A percentile compares a stretch with the other conserved stretches of the same genome.
Conservation (phyloP, 148 eudicot genomes). For the Chenopodium berlandieri region DNA sequence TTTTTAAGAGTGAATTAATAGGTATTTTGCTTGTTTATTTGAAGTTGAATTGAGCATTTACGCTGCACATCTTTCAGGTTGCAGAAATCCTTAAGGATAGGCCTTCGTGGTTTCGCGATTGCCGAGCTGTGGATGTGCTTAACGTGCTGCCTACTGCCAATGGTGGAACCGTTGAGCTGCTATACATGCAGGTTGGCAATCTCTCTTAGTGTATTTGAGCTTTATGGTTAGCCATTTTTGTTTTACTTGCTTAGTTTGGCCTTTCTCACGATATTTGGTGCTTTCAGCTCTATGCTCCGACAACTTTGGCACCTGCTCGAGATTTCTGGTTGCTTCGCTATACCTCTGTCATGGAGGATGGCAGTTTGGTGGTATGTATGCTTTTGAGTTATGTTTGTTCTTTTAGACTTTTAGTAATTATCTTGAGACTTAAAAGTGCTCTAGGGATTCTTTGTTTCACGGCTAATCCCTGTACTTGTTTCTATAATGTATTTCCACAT, state of each 20-base stretch:
- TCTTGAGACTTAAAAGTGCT: not conserved
- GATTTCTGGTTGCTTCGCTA: conserved; percentile 95
- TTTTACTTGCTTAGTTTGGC: not conserved
- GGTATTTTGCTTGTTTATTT: not conserved
- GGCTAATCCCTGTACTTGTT: not conserved
- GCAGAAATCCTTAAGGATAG: conserved; percentile 99
- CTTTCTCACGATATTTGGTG: conserved; percentile 3
- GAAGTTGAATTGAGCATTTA: not conserved
- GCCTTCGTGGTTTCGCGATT: conserved; percentile 97
- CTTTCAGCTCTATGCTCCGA: conserved; percentile 87
- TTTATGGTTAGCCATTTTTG: not conserved
- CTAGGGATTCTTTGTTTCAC: not conserved
- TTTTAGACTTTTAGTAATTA: too few relatives aligned
- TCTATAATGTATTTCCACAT: not conserved
- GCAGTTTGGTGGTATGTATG: conserved; percentile 80
- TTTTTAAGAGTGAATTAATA: not conserved
- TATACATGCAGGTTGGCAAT: conserved; percentile 87
- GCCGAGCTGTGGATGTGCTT: conserved; percentile 97
- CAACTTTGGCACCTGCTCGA: conserved; percentile 96
- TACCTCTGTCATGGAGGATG: conserved; percentile 94
- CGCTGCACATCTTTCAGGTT: conserved; percentile 44
- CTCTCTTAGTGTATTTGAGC: not conserved
- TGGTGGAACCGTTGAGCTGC: conserved; percentile 99
- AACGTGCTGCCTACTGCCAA: conserved; percentile 96
- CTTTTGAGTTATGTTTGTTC: not conserved